A percentile compares a stretch with the other conserved stretches of the same genome.
phyloP scores from a whole-genome alignment of 2,329 filamentous ascomycete genomes.

The Microsporum canis region DNA sequence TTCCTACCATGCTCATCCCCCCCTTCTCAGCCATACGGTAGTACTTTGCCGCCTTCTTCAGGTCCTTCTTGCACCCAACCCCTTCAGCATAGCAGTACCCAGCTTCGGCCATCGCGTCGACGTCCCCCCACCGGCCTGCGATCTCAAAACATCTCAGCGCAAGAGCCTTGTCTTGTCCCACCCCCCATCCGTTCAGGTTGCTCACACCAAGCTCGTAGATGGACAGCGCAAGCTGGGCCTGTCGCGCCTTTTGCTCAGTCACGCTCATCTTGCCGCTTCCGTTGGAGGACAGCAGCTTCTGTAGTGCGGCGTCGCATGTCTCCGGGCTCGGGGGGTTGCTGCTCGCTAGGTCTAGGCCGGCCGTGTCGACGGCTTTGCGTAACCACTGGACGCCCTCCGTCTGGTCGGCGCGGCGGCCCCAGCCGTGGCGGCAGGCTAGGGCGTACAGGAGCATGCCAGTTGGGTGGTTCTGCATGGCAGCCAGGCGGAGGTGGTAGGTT shows the following conservation, averaged over 20 bases:
- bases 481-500: slow-evolving; percentile 86
- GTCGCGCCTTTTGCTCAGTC: slow-evolving; percentile 65
- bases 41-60: slow-evolving; percentile 85
- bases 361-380: slow-evolving; percentile 76
- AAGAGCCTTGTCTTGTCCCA: slow-evolving; percentile 78
- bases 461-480: slow-evolving; percentile 72
- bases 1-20: slow-evolving; percentile 94
- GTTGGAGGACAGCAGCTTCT: slow-evolving; percentile 25
- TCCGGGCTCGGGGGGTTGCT: slow-evolving; percentile 43
- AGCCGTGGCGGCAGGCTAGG: slow-evolving; percentile 86
- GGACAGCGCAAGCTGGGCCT: slow-evolving; percentile 86
- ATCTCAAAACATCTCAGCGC: slow-evolving; percentile 93
- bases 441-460: slow-evolving; percentile 96
- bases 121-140: slow-evolving; percentile 88
- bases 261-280: slow-evolving; percentile 45
- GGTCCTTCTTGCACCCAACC: slow-evolving; percentile 85
- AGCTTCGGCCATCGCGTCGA: slow-evolving; percentile 84
- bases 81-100: slow-evolving; percentile 95
- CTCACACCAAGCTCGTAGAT: slow-evolving; percentile 95
- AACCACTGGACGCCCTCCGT: slow-evolving; percentile 86
- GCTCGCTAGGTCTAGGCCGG: slow-evolving; percentile 69
- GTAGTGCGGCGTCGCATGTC: slow-evolving; percentile 29
- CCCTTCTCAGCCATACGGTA: slow-evolving; percentile 85
- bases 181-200: slow-evolving; percentile 97
- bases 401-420: slow-evolving; percentile 92